Evolutionary conservation across 768 basidiomycete species (phyloP), one percentile per base, ranked within the genome.

Genomic region (Rhizopogon rudus): DNA sequence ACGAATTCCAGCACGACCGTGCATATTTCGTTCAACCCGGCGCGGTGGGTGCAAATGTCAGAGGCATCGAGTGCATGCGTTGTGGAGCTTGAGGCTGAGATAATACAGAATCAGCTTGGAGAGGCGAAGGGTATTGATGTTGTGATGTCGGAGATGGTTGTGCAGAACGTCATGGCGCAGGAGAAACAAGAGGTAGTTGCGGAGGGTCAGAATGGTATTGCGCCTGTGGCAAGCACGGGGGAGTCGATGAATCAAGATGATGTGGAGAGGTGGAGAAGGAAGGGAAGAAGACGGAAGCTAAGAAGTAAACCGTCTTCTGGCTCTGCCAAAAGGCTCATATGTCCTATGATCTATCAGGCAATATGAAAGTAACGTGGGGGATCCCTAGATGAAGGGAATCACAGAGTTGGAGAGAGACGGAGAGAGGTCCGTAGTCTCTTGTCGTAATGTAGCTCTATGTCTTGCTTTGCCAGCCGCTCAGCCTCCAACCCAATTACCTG

Each of bases 81-180:
- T 10, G 64, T 77, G 14, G 83, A 86, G 62, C 81, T 96, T 1
- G 87, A 93, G 69, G 70, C 73, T 2, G 92, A 97, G 68, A 20
- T 20, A 20, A 80, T 31, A 31, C 29, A 31, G 9, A 8, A 9
- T 31, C 86, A 92, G 57, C 73, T 98, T 4, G 82, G 82, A 22
- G 86, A 83, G 65, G 94, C 94, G 6, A 91, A 93, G 65, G 82
- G 87, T 16, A 78, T 96, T 57, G 97, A 96, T 63, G 92, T 96
- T 65, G 77, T 81, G 52, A 95, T 98, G 87, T 98, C 93, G 94
- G 87, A 90, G 60, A 82, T 79, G 3, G 81, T 93, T 1, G 88
- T 94, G 28, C 84, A 87, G 60, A 79, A 73, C 43, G 71, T 84
- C 13, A 71, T 87, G 2, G 65, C 69, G 20, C 71, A 73, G 44